Conservation (phyloP, 345 rosid species). For the Microcos paniculata region DNA sequence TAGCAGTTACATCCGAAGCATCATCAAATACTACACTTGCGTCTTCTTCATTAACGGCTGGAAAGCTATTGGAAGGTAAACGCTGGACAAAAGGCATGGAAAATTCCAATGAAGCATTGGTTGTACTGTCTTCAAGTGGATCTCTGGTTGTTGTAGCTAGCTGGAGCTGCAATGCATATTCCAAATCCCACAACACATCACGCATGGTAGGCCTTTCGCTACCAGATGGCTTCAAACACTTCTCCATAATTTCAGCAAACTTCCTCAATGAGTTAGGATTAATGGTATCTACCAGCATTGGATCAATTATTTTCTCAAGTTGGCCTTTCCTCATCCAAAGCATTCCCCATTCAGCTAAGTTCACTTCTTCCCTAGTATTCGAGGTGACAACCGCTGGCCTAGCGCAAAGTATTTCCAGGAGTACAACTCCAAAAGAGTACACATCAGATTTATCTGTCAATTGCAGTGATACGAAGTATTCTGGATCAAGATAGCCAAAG, state of each 20-base stretch:
- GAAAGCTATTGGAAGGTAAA: slow-evolving; percentile 30
- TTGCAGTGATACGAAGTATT: slow-evolving; percentile 42
- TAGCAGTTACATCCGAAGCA: neutral
- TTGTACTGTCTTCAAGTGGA: slow-evolving; percentile 25
- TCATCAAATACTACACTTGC: slow-evolving; percentile 7
- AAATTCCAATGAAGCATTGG: slow-evolving; percentile 25
- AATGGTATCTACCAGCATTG: slow-evolving; percentile 31
- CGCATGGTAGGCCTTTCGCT: slow-evolving; percentile 55
- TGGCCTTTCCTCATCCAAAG: slow-evolving; percentile 29
- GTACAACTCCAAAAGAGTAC: slow-evolving; percentile 57
- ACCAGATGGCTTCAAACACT: slow-evolving; percentile 53
- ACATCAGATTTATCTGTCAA: slow-evolving; percentile 62
- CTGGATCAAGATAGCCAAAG: slow-evolving; percentile 64
- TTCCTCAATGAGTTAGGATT: slow-evolving; percentile 42
- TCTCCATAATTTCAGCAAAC: slow-evolving; percentile 45
- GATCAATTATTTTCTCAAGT: slow-evolving; percentile 45
- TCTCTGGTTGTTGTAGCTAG: slow-evolving; percentile 20
- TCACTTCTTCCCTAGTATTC: slow-evolving; percentile 39
- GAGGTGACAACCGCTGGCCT: slow-evolving; percentile 40
- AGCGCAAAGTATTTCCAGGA: slow-evolving; percentile 55
- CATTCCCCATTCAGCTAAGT: slow-evolving; percentile 57
- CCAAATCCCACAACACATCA: slow-evolving; percentile 63
- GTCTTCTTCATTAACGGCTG: slow-evolving; percentile 14
- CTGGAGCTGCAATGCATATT: slow-evolving; percentile 47
- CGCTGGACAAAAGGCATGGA: slow-evolving; percentile 20